A percentile compares a stretch with the other conserved stretches of the same genome.
These are phyloP conservation scores for Aspergillus nanangensis DNA, from an alignment of 495 filamentous ascomycete genomes.

Conservation along the genomic window DNA sequence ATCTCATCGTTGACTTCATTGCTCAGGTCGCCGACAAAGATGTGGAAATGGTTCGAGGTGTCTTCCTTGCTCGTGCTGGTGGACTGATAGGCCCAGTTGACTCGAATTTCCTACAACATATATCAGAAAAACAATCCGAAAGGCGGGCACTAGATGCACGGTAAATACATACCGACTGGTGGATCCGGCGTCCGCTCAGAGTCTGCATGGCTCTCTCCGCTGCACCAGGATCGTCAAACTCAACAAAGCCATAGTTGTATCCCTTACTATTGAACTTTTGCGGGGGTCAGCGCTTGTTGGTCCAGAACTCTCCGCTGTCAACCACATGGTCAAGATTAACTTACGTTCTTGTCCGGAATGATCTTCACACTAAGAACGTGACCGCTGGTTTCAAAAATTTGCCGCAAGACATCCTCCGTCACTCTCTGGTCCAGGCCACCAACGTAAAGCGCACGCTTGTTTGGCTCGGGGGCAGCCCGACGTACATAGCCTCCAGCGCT, in stretches of 20 bases:
- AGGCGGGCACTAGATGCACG: slow-evolving; percentile 1
- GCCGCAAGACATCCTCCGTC: slow-evolving; percentile 92
- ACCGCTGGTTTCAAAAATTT: slow-evolving; percentile 98
- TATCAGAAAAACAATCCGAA: too few relatives aligned
- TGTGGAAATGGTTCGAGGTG: slow-evolving; percentile 97
- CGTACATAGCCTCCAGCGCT: slow-evolving; percentile 77
- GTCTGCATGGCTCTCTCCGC: slow-evolving; percentile 97
- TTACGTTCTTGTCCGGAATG: slow-evolving; percentile 97
- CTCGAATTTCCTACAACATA: slow-evolving; percentile 80
- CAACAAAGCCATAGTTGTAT: slow-evolving; percentile 98
- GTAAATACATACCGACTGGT: slow-evolving; percentile 91
- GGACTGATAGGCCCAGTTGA: slow-evolving; percentile 99
- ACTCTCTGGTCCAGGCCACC: slow-evolving; percentile 93
- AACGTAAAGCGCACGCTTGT: slow-evolving; percentile 96
- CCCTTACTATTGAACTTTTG: slow-evolving; percentile 78
- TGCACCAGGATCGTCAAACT: slow-evolving; percentile 95
- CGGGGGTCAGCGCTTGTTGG: slow-evolving; percentile 7
- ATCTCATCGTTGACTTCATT: slow-evolving; percentile 99
- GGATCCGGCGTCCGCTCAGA: slow-evolving; percentile 89
- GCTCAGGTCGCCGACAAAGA: slow-evolving; percentile 96
- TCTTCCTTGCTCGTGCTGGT: slow-evolving; percentile 95
- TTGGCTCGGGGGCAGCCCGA: slow-evolving; percentile 93
- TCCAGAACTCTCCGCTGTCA: not conserved
- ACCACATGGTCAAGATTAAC: slow-evolving; percentile 26
- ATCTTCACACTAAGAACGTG: slow-evolving; percentile 99